These are phyloP conservation scores for Arthrobotrys sinensis DNA, from an alignment of 2,329 filamentous ascomycete species.

Conservation along the genomic window DNA sequence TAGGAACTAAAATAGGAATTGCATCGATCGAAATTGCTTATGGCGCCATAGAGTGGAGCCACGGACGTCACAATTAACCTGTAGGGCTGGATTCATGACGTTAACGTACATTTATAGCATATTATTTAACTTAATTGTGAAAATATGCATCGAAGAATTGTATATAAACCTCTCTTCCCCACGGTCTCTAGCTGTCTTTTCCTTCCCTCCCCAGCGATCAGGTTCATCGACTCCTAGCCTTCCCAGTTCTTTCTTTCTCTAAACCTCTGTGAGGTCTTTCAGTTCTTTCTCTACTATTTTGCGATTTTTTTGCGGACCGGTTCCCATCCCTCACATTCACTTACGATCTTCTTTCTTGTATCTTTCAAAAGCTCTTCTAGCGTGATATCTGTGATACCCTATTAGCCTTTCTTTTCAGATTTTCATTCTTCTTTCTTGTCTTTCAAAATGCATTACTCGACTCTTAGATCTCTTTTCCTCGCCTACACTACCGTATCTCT, in stretches of 20 bases:
- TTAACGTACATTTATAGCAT: background rate
- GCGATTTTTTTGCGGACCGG: constrained; percentile 39
- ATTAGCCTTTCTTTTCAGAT: background rate
- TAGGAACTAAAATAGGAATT: background rate
- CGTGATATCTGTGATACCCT: constrained; percentile 10
- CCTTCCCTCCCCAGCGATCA: constrained; percentile 48
- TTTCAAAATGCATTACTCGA: constrained; percentile 46
- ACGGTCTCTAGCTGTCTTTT: constrained; percentile 12
- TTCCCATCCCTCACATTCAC: constrained; percentile 29
- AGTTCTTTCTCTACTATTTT: constrained; percentile 21
- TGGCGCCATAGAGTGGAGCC: background rate
- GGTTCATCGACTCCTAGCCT: constrained; percentile 45
- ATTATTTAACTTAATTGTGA: too few species aligned
- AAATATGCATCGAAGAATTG: background rate
- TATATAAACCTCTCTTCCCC: constrained; percentile 40
- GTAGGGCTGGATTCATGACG: background rate
- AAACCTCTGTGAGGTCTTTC: constrained; percentile 50
- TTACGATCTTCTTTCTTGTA: constrained; percentile 13
- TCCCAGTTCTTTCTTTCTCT: constrained; percentile 22
- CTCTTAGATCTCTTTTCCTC: constrained; percentile 25
- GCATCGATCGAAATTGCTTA: background rate
- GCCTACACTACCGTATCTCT: constrained; percentile 30
- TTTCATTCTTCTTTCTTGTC: background rate
- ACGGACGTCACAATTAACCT: background rate
- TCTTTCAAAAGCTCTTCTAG: background rate